Percentiles rank a stretch among this genome's conserved stretches.
Evolutionary conservation across 1,284 basidiomycete species (phyloP).

Genomic region (Pseudozyma hubeiensis): DNA sequence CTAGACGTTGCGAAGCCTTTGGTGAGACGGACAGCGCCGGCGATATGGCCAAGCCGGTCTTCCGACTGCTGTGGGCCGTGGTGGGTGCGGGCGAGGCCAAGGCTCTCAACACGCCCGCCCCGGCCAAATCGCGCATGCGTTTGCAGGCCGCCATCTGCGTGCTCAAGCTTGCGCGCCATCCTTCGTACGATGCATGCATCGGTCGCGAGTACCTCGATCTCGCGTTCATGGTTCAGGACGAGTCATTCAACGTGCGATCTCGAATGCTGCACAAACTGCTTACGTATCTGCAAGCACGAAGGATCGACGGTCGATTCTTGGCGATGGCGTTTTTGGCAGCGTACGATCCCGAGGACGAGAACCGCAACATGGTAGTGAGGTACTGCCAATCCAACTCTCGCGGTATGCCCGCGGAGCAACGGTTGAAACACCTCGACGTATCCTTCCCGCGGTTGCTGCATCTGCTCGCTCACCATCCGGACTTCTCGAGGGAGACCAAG

Average conservation of each 20-base stretch:
- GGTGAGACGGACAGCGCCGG: slow-evolving; percentile 37
- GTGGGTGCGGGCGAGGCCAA: slow-evolving; percentile 51
- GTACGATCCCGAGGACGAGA: slow-evolving; percentile 83
- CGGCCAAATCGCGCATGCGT: slow-evolving; percentile 73
- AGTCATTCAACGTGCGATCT: slow-evolving; percentile 86
- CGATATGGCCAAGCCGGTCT: slow-evolving; percentile 55
- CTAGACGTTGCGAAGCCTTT: slow-evolving; percentile 50
- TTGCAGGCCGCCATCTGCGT: slow-evolving; percentile 84
- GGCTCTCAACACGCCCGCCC: slow-evolving; percentile 46
- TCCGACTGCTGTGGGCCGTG: slow-evolving; percentile 55
- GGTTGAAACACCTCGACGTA: slow-evolving; percentile 75
- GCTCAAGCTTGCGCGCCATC: slow-evolving; percentile 80
- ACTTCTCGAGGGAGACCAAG: slow-evolving; percentile 81
- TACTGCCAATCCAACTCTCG: slow-evolving; percentile 30
- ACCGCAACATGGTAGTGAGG: slow-evolving; percentile 47
- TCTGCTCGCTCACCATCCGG: slow-evolving; percentile 91
- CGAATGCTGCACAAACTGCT: slow-evolving; percentile 82
- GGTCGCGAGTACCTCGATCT: slow-evolving; percentile 79
- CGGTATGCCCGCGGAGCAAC: slow-evolving; percentile 22
- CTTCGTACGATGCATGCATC: slow-evolving; percentile 74
- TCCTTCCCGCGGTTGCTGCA: slow-evolving; percentile 87
- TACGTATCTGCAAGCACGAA: slow-evolving; percentile 74
- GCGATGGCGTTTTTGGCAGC: slow-evolving; percentile 87
- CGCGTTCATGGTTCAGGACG: slow-evolving; percentile 83
- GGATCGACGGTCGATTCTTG: slow-evolving; percentile 80